These are phyloP conservation scores for Brachypodium distachyon DNA, from an alignment of 202 grass and related monocot genomes.

Conservation along the genomic window DNA sequence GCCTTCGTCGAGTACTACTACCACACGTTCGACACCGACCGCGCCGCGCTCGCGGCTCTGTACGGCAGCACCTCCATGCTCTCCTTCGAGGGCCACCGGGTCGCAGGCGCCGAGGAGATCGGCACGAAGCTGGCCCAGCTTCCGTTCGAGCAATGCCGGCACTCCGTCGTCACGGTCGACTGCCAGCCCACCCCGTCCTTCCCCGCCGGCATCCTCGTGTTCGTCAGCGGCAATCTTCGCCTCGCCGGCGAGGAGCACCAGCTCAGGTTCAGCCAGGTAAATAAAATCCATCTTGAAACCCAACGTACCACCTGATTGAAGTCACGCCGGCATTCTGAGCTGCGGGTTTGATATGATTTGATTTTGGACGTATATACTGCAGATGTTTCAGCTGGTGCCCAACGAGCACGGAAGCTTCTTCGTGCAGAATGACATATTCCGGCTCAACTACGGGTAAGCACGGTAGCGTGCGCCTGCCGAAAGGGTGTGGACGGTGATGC, in stretches of 20 bases:
- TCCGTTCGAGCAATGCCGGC: slow-evolving; percentile 62
- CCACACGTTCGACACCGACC: slow-evolving; percentile 55
- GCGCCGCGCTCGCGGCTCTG: slow-evolving; percentile 41
- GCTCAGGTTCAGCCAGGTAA: slow-evolving; percentile 80
- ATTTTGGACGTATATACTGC: neutral
- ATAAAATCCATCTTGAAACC: neutral
- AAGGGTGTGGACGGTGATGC: slow-evolving; percentile 22
- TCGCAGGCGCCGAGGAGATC: slow-evolving; percentile 44
- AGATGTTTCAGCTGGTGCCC: slow-evolving; percentile 89
- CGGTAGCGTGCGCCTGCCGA: slow-evolving; percentile 18
- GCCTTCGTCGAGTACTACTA: slow-evolving; percentile 85
- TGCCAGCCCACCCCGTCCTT: slow-evolving; percentile 56
- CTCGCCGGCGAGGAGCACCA: slow-evolving; percentile 71
- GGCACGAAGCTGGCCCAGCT: slow-evolving; percentile 43
- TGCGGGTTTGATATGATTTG: neutral
- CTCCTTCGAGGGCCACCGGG: slow-evolving; percentile 71
- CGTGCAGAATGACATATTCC: slow-evolving; percentile 91
- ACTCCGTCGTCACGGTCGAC: slow-evolving; percentile 51
- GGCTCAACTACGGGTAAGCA: slow-evolving; percentile 63
- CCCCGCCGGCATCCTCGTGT: slow-evolving; percentile 52
- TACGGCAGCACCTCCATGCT: slow-evolving; percentile 57
- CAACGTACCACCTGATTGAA: neutral
- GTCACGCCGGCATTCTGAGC: neutral
- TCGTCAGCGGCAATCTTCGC: slow-evolving; percentile 62
- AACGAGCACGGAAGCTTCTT: slow-evolving; percentile 71